A percentile compares a stretch with the other conserved stretches of the same genome.
phyloP scores from a whole-genome alignment of 1,139 yeast genomes.

The Saccharomyces hybrid region DNA sequence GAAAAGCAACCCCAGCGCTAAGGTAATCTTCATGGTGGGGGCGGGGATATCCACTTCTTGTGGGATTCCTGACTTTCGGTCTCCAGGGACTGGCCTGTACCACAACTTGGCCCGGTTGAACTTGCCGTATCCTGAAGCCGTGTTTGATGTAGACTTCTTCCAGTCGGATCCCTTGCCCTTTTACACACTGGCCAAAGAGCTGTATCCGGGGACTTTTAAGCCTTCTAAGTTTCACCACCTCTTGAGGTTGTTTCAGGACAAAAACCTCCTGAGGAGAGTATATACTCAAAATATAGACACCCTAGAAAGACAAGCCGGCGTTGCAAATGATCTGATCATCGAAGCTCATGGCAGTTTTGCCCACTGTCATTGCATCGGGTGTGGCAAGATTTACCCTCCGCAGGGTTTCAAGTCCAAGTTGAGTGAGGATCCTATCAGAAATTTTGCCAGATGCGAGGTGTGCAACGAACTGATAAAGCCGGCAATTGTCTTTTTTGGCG shows the following conservation, averaged over 20 bases:
- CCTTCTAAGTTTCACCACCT: slow-evolving; percentile 80
- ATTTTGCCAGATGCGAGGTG: slow-evolving; percentile 49
- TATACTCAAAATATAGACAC: slow-evolving; percentile 94
- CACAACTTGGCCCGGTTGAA: slow-evolving; percentile 67
- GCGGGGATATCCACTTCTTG: slow-evolving; percentile 93
- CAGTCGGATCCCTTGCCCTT: slow-evolving; percentile 71
- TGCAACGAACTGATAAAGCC: slow-evolving; percentile 77
- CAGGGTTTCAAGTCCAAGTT: slow-evolving; percentile 44
- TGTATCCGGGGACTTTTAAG: slow-evolving; percentile 78
- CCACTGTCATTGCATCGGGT: slow-evolving; percentile 70
- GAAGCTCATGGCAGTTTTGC: slow-evolving; percentile 98
- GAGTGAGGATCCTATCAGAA: slow-evolving; percentile 19
- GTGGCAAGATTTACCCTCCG: slow-evolving; percentile 48
- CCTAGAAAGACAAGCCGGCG: slow-evolving; percentile 78
- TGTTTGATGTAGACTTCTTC: slow-evolving; percentile 82
- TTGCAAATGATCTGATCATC: slow-evolving; percentile 53
- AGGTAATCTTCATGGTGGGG: slow-evolving; percentile 49
- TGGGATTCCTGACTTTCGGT: slow-evolving; percentile 92
- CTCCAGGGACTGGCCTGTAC: slow-evolving; percentile 87
- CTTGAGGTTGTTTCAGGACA: slow-evolving; percentile 58
- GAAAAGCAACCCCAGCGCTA: slow-evolving; percentile 21
- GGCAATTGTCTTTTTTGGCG: slow-evolving; percentile 90
- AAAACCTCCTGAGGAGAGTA: slow-evolving; percentile 54
- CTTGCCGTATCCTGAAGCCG: slow-evolving; percentile 91
- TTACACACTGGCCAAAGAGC: slow-evolving; percentile 72